phyloP scores from a whole-genome alignment of 176 grass and related monocot genomes.

The Oryza brachyantha region DNA sequence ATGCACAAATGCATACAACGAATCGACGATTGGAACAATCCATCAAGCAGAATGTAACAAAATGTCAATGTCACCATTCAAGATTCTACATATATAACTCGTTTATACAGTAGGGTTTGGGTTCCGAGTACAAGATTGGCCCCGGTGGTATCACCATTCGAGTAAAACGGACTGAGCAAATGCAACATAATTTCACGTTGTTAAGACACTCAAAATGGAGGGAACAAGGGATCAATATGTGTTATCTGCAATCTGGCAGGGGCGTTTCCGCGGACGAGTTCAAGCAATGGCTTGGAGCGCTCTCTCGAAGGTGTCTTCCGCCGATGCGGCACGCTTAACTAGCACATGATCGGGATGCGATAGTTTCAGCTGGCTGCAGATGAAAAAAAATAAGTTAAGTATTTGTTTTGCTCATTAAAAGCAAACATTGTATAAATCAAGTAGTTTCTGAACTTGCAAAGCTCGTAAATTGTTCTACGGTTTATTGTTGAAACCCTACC shows the following conservation, averaged over 20 bases:
- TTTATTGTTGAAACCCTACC: background rate
- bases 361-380: slow-evolving; percentile 71
- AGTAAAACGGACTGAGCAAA: slow-evolving; percentile 29
- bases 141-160: background rate
- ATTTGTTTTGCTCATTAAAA: background rate
- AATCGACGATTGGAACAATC: background rate
- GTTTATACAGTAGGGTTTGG: slow-evolving; percentile 21
- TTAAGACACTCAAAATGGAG: slow-evolving; percentile 18
- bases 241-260: slow-evolving; percentile 23
- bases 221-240: background rate
- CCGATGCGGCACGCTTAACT: slow-evolving; percentile 33
- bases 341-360: slow-evolving; percentile 69
- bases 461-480: background rate
- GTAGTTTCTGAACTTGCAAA: background rate
- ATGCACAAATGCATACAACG: background rate
- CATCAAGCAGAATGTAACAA: background rate
- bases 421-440: background rate
- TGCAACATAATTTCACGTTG: slow-evolving; percentile 22
- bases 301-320: slow-evolving; percentile 72
- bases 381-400: background rate
- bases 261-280: background rate
- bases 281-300: slow-evolving; percentile 61
- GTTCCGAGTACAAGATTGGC: slow-evolving; percentile 29
- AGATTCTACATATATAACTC: slow-evolving; percentile 33
- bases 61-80: background rate